Conservation (phyloP, 371 early-diverging fungal genomes). For the Haplosporangium sp. region DNA sequence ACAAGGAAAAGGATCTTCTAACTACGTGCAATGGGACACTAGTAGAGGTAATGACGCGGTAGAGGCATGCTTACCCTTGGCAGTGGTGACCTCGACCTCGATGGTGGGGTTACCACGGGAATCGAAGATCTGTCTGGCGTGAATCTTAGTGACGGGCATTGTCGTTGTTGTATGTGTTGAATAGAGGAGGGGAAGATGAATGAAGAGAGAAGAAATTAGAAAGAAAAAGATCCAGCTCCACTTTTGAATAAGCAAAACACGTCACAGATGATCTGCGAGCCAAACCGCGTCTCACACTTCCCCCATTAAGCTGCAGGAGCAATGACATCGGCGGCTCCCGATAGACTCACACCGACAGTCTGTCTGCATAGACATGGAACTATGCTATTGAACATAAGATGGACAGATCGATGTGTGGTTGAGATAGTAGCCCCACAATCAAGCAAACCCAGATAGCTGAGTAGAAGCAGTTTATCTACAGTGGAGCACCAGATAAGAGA, state of each 20-base stretch:
- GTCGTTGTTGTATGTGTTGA: conserved; percentile 1
- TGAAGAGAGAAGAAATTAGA: not conserved
- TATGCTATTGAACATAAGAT: too few species aligned
- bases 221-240: not conserved
- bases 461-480: too few species aligned
- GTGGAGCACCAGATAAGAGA: too few species aligned
- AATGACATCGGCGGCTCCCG: too few species aligned
- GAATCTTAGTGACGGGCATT: conserved; percentile 80
- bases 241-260: not conserved
- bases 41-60: not conserved
- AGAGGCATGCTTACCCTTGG: not conserved
- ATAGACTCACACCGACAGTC: too few species aligned
- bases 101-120: conserved; percentile 99
- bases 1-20: not conserved
- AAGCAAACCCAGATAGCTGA: too few species aligned
- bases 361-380: too few species aligned
- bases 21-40: not conserved
- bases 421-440: too few species aligned
- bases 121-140: conserved; percentile 99
- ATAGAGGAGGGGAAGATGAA: not conserved
- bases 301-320: too few species aligned
- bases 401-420: too few species aligned
- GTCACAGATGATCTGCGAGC: not conserved
- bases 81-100: conserved; percentile 97
- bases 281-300: not conserved